Percentiles rank a stretch among this genome's conserved stretches.
Evolutionary conservation across 352 stramenopile genomes (phyloP).

Genomic region (Pythium myriotylum): DNA sequence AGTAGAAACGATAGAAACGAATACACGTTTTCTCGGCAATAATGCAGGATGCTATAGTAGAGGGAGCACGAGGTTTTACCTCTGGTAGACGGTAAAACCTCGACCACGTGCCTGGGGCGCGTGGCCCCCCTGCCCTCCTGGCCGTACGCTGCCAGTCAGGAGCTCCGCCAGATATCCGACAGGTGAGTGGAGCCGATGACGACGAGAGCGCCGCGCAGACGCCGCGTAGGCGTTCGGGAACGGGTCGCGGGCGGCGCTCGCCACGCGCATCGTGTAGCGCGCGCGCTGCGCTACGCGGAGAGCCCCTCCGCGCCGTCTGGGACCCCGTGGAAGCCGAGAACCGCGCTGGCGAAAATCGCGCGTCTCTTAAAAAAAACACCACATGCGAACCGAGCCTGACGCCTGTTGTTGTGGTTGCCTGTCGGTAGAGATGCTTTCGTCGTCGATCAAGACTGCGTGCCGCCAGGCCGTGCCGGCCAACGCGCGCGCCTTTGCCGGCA

Average conservation of each 20-base stretch:
- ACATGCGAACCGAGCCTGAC: too few species aligned
- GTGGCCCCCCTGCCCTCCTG: conserved; percentile 20
- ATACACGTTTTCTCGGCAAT: background rate
- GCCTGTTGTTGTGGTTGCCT: too few species aligned
- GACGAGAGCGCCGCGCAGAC: conserved; percentile 14
- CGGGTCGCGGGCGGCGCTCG: background rate
- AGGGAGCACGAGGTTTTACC: conserved; percentile 6
- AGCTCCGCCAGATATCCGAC: conserved; percentile 29
- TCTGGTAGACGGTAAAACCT: conserved; percentile 19
- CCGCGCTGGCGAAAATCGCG: background rate
- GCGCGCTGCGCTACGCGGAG: background rate
- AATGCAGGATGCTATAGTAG: too few species aligned
- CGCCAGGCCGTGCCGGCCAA: conserved; percentile 40
- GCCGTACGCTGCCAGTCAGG: conserved; percentile 23
- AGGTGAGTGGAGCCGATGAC: conserved; percentile 18
- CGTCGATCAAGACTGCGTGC: conserved; percentile 70
- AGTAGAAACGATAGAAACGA: conserved; percentile 20
- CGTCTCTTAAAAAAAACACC: background rate
- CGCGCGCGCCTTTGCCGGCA: conserved; percentile 42
- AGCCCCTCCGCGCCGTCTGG: background rate
- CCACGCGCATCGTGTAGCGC: background rate
- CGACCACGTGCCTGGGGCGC: background rate
- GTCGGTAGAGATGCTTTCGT: conserved; percentile 68
- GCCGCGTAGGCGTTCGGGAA: background rate
- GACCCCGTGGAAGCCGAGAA: background rate